Percentiles rank a stretch among this genome's conserved stretches.
These are phyloP conservation scores for Hericium erinaceus DNA, from an alignment of 768 basidiomycete species.

Conservation along the genomic window DNA sequence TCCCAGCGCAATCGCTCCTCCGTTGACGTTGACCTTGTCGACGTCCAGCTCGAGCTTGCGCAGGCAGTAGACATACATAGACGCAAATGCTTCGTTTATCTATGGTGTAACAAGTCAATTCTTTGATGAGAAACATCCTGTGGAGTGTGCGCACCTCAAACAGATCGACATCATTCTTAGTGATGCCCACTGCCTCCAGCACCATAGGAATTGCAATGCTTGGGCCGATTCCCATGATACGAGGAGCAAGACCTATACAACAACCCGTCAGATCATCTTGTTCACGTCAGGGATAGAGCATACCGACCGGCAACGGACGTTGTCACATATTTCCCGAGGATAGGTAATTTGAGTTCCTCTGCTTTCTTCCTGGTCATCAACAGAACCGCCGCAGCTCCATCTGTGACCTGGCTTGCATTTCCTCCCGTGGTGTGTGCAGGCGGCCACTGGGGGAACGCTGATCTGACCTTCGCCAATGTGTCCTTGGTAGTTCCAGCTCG, in stretches of 20 bases:
- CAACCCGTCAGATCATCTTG: neutral
- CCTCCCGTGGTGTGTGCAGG: conserved; percentile 71
- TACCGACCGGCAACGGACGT: conserved; percentile 55
- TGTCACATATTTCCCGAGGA: conserved; percentile 71
- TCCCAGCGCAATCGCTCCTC: conserved; percentile 83
- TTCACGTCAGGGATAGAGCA: neutral
- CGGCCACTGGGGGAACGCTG: conserved; percentile 82
- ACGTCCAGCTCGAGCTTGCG: conserved; percentile 51
- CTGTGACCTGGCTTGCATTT: conserved; percentile 80
- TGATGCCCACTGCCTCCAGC: conserved; percentile 57
- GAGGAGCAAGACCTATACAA: conserved; percentile 54
- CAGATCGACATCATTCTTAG: conserved; percentile 61
- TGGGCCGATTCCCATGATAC: conserved; percentile 87
- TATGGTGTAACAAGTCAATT: conserved; percentile 18
- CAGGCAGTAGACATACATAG: conserved; percentile 67
- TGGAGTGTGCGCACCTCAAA: conserved; percentile 47
- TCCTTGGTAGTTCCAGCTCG: conserved; percentile 66
- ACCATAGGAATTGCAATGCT: conserved; percentile 77
- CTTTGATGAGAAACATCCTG: too few species aligned
- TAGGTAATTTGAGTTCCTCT: conserved; percentile 53
- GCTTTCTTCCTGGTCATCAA: conserved; percentile 78
- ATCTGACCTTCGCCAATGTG: conserved; percentile 48
- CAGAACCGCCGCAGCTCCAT: conserved; percentile 74
- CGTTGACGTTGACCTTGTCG: conserved; percentile 76
- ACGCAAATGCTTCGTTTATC: conserved; percentile 92